A percentile compares a stretch with the other conserved stretches of the same genome.
phyloP scores from a whole-genome alignment of 148 eudicot genomes.

The Vaccinium myrtillus region DNA sequence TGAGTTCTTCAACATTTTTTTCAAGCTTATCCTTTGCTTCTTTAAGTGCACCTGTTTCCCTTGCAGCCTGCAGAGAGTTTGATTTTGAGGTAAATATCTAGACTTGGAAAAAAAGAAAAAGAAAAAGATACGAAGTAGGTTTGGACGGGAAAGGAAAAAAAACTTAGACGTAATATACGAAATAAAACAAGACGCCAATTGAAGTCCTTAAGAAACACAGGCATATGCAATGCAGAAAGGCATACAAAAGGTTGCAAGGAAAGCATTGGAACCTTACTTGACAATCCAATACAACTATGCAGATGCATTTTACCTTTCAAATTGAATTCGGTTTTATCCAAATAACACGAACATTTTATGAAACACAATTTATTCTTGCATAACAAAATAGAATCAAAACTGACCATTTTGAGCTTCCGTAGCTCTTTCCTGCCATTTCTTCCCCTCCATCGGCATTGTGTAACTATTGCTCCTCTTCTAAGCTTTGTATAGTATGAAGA shows the following conservation, averaged over 20 bases:
- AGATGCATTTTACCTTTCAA: background rate
- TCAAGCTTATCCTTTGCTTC: conserved; percentile 99
- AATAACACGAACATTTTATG: background rate
- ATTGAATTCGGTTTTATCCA: background rate
- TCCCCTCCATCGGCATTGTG: conserved; percentile 96
- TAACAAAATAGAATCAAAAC: conserved; percentile 22
- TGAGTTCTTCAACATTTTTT: conserved; percentile 89
- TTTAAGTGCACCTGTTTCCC: conserved; percentile 95
- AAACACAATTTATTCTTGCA: conserved; percentile 2
- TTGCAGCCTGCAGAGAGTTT: conserved; percentile 68
- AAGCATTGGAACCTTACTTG: background rate
- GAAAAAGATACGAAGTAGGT: background rate
- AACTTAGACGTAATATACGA: background rate
- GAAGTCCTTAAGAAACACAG: background rate
- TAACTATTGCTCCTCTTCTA: conserved; percentile 59
- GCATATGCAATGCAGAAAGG: background rate
- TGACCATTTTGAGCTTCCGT: conserved; percentile 86
- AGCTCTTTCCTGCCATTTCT: conserved; percentile 66
- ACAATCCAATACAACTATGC: background rate
- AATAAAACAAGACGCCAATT: background rate
- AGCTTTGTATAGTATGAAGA: conserved; percentile 64
- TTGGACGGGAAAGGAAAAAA: background rate
- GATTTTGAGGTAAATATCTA: conserved; percentile 20
- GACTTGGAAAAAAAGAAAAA: background rate
- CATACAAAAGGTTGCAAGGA: background rate